Percentiles rank a stretch among this genome's conserved stretches.
These are phyloP conservation scores for Candida schatavii DNA, from an alignment of 805 yeast species.

Conservation along the genomic window DNA sequence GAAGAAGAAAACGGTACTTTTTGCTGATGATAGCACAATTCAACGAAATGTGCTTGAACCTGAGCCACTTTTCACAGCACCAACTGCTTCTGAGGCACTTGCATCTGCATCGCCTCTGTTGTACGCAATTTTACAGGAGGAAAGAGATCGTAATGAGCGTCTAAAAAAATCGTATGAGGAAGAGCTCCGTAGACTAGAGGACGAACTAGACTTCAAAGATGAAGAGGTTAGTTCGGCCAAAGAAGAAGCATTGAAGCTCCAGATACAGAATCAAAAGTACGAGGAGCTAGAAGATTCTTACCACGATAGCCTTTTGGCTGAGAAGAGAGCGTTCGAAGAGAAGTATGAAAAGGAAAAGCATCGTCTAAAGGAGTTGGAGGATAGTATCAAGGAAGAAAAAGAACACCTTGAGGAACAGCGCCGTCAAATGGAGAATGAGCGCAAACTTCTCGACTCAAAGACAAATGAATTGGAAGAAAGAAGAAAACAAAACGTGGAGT, in stretches of 20 bases:
- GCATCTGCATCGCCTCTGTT: neutral
- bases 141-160: conserved; percentile 2
- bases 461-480: conserved; percentile 7
- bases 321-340: neutral
- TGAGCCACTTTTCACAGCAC: neutral
- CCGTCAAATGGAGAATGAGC: neutral
- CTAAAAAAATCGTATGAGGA: conserved; percentile 4
- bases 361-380: conserved; percentile 7
- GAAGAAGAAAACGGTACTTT: neutral
- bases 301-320: neutral
- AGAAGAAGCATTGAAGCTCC: conserved; percentile 1
- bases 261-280: neutral
- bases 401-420: neutral
- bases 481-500: conserved; percentile 1
- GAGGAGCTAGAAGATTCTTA: conserved; percentile 1
- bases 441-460: neutral
- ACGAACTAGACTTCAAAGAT: conserved; percentile 4
- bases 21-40: neutral
- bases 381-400: conserved; percentile 3
- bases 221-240: neutral
- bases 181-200: conserved; percentile 3
- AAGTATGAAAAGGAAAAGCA: neutral
- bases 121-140: neutral
- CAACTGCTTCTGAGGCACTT: neutral
- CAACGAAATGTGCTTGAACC: neutral